Conservation (phyloP, 306 rosid genomes). For the Prunus dulcis region DNA sequence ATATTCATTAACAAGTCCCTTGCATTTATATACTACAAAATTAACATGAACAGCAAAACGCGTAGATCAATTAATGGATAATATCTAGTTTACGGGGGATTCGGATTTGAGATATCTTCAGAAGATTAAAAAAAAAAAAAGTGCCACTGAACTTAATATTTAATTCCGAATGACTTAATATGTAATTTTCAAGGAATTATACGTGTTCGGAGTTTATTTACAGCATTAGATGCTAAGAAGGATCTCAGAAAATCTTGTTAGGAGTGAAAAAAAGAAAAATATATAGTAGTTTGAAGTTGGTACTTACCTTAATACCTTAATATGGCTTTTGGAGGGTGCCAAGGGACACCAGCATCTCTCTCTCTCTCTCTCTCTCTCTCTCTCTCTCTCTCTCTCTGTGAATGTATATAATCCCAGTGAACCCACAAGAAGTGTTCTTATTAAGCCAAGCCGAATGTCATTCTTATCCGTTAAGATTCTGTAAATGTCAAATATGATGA, state of each 20-base stretch:
- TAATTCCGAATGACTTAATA: neutral
- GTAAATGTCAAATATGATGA: no score
- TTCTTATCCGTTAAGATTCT: no score
- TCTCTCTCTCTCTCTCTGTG: neutral
- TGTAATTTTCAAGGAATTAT: neutral
- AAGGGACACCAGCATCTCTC: neutral
- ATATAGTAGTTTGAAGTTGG: no score
- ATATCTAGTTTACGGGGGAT: no score
- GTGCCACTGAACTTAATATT: neutral
- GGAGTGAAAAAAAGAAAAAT: neutral
- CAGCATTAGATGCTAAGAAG: neutral
- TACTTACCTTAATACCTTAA: neutral
- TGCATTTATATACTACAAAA: neutral
- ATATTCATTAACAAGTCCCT: neutral
- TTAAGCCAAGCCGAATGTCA: no score
- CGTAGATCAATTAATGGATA: no score
- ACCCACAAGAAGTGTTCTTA: neutral
- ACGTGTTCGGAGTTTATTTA: neutral
- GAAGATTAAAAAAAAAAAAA: neutral
- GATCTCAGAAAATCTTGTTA: neutral
- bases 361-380: neutral
- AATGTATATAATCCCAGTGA: neutral
- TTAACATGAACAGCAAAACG: no score
- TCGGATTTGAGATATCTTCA: neutral
- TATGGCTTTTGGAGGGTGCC: neutral